phyloP scores from a whole-genome alignment of 495 filamentous ascomycete species.

The Aspergillus saccharolyticus region DNA sequence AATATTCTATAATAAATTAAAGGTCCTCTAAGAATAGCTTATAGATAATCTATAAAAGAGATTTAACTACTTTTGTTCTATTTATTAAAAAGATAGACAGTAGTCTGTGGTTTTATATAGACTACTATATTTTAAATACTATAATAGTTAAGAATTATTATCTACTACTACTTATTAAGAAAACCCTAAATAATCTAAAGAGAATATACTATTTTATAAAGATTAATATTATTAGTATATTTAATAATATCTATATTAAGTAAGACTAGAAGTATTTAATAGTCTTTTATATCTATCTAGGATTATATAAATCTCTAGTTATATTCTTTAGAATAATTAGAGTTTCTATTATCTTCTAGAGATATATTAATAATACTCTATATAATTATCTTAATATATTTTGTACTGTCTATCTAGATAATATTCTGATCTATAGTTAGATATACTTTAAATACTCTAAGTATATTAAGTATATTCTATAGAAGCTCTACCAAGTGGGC shows the following conservation, averaged over 20 bases:
- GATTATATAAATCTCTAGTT: neutral
- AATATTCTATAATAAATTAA: too few relatives aligned
- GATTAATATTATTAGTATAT: neutral
- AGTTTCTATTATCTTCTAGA: too few relatives aligned
- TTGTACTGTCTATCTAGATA: conserved; percentile 1
- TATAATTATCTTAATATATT: neutral
- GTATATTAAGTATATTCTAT: too few relatives aligned
- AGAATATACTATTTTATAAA: neutral
- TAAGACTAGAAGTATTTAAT: neutral
- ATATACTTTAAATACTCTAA: neutral
- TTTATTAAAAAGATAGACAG: too few relatives aligned
- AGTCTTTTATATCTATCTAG: neutral
- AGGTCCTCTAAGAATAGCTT: too few relatives aligned
- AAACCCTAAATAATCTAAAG: neutral
- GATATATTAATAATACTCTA: too few relatives aligned
- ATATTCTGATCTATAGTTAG: neutral
- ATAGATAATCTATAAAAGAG: too few relatives aligned
- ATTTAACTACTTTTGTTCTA: too few relatives aligned
- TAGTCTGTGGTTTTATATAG: neutral
- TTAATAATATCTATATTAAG: conserved; percentile 4
- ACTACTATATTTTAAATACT: neutral
- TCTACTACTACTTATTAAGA: neutral
- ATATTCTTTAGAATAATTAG: too few relatives aligned
- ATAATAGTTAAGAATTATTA: neutral
- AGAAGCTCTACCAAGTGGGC: too few relatives aligned